Conservation (phyloP, 2,329 filamentous ascomycete genomes). For the Reticulascus tulasneorum region DNA sequence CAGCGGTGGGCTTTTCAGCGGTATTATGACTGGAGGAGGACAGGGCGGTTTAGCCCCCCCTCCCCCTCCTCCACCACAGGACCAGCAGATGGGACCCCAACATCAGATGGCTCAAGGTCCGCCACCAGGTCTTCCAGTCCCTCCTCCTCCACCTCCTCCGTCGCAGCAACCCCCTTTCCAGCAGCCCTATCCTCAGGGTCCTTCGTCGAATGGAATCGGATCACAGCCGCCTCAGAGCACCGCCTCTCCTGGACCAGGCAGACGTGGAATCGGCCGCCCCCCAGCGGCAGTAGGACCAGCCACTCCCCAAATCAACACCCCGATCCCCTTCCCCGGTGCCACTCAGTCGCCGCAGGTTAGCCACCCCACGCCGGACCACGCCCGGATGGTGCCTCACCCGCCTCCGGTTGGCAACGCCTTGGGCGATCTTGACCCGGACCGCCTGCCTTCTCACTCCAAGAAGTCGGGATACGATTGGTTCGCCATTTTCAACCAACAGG, state of each 20-base stretch:
- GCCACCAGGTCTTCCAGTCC: conserved; percentile 58
- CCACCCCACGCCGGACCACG: conserved; percentile 73
- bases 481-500: conserved; percentile 90
- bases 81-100: conserved; percentile 53
- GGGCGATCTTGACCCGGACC: conserved; percentile 82
- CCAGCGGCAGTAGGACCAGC: conserved; percentile 64
- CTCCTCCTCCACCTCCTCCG: conserved; percentile 53
- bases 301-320: conserved; percentile 87
- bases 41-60: conserved; percentile 82
- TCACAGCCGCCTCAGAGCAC: conserved; percentile 80
- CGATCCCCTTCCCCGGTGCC: conserved; percentile 79
- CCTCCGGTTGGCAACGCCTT: conserved; percentile 58
- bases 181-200: conserved; percentile 60
- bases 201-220: conserved; percentile 67
- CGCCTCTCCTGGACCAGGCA: conserved; percentile 79
- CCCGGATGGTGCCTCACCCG: conserved; percentile 42
- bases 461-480: conserved; percentile 92
- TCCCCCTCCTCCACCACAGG: conserved; percentile 55
- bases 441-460: conserved; percentile 81
- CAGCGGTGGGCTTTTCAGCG: conserved; percentile 88
- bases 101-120: conserved; percentile 69
- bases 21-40: conserved; percentile 87
- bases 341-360: conserved; percentile 82
- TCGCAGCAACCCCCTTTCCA: conserved; percentile 69
- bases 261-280: conserved; percentile 66